Conservation (phyloP, 2,329 filamentous ascomycete genomes). For the Basipetospora chlamydospora region DNA sequence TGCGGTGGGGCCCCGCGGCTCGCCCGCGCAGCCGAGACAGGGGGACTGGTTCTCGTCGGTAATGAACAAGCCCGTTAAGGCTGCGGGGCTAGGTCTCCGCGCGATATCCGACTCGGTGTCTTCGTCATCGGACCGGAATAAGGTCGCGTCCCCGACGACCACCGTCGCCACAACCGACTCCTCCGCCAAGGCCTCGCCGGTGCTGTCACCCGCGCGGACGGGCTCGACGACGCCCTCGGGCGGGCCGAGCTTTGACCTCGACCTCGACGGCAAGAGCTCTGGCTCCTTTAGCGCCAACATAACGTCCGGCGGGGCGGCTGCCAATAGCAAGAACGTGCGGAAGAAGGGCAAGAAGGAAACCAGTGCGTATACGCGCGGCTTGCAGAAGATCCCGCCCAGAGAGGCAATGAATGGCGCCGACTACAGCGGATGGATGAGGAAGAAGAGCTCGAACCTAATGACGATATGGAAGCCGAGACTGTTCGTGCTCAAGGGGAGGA, state of each 20-base stretch:
- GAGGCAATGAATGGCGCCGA: conserved; percentile 80
- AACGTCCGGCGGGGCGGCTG: too few species aligned
- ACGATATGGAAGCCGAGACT: conserved; percentile 93
- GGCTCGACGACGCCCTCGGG: conserved; percentile 58
- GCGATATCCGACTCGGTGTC: conserved; percentile 58
- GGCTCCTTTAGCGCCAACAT: conserved; percentile 32
- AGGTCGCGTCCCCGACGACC: conserved; percentile 30
- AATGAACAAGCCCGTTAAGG: conserved; percentile 34
- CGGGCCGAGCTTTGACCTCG: conserved; percentile 61
- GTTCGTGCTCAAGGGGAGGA: conserved; percentile 85
- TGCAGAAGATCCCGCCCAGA: conserved; percentile 65
- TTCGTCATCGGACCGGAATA: conserved; percentile 22
- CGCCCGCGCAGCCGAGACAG: conserved; percentile 29
- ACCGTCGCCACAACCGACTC: conserved; percentile 20
- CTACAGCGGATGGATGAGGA: conserved; percentile 99
- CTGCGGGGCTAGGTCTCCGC: conserved; percentile 54
- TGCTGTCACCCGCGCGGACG: conserved; percentile 56
- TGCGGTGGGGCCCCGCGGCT: conserved; percentile 29
- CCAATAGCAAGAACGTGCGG: conserved; percentile 18
- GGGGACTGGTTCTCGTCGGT: conserved; percentile 40
- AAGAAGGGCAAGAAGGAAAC: conserved; percentile 87
- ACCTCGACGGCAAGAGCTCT: conserved; percentile 44
- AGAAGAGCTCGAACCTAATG: conserved; percentile 91
- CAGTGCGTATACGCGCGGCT: conserved; percentile 78
- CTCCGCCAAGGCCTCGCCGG: conserved; percentile 34